Conservation (phyloP, 2,329 filamentous ascomycete species). For the Epichloe aotearoae region DNA sequence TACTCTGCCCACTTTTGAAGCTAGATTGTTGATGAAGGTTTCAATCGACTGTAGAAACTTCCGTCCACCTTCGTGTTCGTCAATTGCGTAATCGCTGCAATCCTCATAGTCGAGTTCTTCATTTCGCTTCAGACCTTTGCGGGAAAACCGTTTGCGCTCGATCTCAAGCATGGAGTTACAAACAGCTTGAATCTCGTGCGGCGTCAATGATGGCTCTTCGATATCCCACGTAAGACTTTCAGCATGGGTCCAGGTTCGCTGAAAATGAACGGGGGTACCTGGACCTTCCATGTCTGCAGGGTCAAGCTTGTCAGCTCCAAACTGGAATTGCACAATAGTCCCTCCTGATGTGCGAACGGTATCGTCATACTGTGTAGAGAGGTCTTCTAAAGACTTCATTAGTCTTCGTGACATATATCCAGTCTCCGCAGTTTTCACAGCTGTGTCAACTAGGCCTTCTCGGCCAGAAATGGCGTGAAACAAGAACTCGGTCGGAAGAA, state of each 20-base stretch:
- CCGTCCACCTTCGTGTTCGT: slow-evolving; percentile 71
- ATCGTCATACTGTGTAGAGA: slow-evolving; percentile 86
- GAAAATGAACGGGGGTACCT: slow-evolving; percentile 83
- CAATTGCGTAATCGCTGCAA: slow-evolving; percentile 51
- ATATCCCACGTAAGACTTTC: slow-evolving; percentile 70
- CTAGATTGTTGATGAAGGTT: slow-evolving; percentile 52
- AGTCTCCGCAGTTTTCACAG: slow-evolving; percentile 96
- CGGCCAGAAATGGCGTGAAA: slow-evolving; percentile 98
- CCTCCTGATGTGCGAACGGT: slow-evolving; percentile 86
- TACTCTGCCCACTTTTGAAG: slow-evolving; percentile 44
- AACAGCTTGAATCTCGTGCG: slow-evolving; percentile 57
- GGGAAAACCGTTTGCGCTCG: slow-evolving; percentile 51
- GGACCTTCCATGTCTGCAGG: slow-evolving; percentile 96
- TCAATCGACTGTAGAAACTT: slow-evolving; percentile 71
- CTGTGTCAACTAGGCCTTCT: slow-evolving; percentile 97
- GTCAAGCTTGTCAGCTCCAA: slow-evolving; percentile 89
- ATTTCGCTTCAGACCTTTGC: slow-evolving; percentile 43
- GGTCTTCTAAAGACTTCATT: slow-evolving; percentile 95
- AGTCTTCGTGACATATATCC: slow-evolving; percentile 97
- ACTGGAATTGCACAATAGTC: slow-evolving; percentile 90
- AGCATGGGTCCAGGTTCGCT: slow-evolving; percentile 75
- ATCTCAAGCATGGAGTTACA: slow-evolving; percentile 54
- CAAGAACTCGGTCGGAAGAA: slow-evolving; percentile 83
- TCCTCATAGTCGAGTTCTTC: slow-evolving; percentile 58
- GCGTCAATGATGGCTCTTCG: slow-evolving; percentile 56